A percentile compares a stretch with the other conserved stretches of the same genome.
Conservation (phyloP, 2,329 filamentous ascomycete genomes). For the Penicillium sp. region DNA sequence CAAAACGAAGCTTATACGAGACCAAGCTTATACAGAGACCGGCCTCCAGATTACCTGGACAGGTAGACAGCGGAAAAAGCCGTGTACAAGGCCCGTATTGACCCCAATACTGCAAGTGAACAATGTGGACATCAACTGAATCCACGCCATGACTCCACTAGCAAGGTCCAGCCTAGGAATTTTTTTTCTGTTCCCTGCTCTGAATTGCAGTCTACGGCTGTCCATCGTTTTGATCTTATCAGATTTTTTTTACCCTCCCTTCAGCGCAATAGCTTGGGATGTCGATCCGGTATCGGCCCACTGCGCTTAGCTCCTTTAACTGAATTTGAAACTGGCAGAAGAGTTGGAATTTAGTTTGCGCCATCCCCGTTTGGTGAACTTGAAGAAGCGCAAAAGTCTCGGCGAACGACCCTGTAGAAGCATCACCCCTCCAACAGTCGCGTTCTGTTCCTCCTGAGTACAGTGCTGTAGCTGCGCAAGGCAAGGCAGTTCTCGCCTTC, state of each 20-base stretch:
- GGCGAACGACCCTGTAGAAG: background rate
- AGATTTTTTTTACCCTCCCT: constrained; percentile 6
- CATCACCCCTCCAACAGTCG: background rate
- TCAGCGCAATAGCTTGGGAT: background rate
- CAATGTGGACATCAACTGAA: background rate
- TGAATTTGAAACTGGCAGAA: background rate
- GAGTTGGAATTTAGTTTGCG: constrained; percentile 3
- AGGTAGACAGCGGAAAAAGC: background rate
- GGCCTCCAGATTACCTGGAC: background rate
- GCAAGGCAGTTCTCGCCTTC: background rate
- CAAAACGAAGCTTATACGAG: constrained; percentile 5
- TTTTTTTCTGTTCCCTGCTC: background rate
- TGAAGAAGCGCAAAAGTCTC: constrained; percentile 3
- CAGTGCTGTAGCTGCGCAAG: background rate
- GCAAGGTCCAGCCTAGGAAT: too few species aligned
- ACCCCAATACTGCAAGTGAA: background rate
- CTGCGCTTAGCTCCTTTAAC: constrained; percentile 1
- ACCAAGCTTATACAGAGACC: constrained; percentile 2
- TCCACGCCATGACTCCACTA: background rate
- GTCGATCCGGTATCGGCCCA: constrained; percentile 16
- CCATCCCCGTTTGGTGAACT: background rate
- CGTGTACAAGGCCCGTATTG: background rate
- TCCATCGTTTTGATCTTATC: constrained; percentile 11
- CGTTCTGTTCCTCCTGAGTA: background rate
- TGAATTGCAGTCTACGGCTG: background rate